A percentile compares a stretch with the other conserved stretches of the same genome.
phyloP scores from a whole-genome alignment of 257 asterid species.

The Ehretia macrophylla region DNA sequence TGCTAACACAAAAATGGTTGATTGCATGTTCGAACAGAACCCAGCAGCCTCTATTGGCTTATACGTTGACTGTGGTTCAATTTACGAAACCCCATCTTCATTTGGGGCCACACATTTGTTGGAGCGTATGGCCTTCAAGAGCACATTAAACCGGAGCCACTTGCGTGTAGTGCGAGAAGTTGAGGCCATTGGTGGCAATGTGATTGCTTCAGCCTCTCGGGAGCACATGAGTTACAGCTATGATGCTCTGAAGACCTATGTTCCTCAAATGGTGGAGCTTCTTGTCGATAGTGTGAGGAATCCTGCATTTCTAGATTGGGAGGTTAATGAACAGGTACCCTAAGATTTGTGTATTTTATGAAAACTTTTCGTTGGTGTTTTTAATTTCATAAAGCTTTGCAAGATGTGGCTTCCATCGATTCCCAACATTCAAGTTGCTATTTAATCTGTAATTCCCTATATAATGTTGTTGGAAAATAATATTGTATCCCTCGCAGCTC shows the following conservation, averaged over 20 bases:
- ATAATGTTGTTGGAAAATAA: conserved; percentile 11
- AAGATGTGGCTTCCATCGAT: background rate
- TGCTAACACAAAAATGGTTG: conserved; percentile 7
- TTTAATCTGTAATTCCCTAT: background rate
- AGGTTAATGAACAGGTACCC: conserved; percentile 88
- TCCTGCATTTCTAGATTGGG: conserved; percentile 95
- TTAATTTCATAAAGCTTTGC: conserved; percentile 1
- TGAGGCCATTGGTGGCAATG: conserved; percentile 94
- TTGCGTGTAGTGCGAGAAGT: conserved; percentile 80
- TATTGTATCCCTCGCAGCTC: conserved; percentile 37
- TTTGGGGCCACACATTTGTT: conserved; percentile 82
- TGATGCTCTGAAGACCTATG: conserved; percentile 69
- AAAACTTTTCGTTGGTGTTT: too few relatives aligned
- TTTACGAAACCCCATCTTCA: conserved; percentile 66
- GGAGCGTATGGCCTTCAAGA: conserved; percentile 96
- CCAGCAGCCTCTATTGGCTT: conserved; percentile 84
- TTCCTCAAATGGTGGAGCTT: conserved; percentile 92
- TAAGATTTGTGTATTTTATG: conserved; percentile 1
- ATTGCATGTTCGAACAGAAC: conserved; percentile 44
- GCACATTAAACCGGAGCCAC: conserved; percentile 76
- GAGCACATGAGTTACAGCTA: conserved; percentile 81
- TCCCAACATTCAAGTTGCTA: background rate
- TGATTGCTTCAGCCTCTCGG: conserved; percentile 66
- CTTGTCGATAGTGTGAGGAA: conserved; percentile 77
- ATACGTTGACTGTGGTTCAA: conserved; percentile 86